Evolutionary conservation across 257 asterid genomes (phyloP).

Genomic region (Plectranthus barbatus): DNA sequence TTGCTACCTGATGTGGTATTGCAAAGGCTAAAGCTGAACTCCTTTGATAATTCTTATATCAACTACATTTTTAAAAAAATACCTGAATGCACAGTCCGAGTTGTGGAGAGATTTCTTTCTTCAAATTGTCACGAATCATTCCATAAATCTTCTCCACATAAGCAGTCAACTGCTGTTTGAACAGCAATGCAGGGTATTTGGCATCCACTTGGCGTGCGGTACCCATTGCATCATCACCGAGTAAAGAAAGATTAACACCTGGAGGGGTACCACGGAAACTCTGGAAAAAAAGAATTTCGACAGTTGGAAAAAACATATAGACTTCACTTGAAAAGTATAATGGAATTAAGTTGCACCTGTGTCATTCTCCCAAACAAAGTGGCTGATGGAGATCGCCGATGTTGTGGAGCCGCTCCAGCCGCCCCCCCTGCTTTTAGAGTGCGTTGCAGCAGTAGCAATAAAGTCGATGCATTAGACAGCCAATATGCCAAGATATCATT

Average conservation of each 20-base stretch:
- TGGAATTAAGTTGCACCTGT: constrained; percentile 43
- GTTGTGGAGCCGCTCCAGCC: constrained; percentile 46
- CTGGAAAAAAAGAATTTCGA: constrained; percentile 27
- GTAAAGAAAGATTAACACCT: constrained; percentile 59
- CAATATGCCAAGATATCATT: constrained; percentile 84
- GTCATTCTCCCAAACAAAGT: constrained; percentile 96
- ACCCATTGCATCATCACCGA: constrained; percentile 51
- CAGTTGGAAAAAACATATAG: background rate
- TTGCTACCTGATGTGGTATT: background rate
- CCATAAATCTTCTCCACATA: constrained; percentile 87
- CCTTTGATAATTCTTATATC: background rate
- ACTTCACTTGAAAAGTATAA: background rate
- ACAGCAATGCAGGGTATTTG: constrained; percentile 92
- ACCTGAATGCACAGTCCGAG: constrained; percentile 98
- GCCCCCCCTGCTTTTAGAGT: constrained; percentile 91
- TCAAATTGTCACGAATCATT: constrained; percentile 81
- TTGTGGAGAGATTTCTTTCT: constrained; percentile 78
- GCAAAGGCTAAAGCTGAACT: background rate
- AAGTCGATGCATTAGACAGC: constrained; percentile 94
- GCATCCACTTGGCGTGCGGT: constrained; percentile 87
- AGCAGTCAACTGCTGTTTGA: constrained; percentile 86
- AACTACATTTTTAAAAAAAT: background rate
- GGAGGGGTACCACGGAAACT: constrained; percentile 87
- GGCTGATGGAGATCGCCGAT: constrained; percentile 82
- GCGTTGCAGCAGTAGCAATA: constrained; percentile 82